Conservation (phyloP, 495 filamentous ascomycete genomes). For the Neurospora sp. region DNA sequence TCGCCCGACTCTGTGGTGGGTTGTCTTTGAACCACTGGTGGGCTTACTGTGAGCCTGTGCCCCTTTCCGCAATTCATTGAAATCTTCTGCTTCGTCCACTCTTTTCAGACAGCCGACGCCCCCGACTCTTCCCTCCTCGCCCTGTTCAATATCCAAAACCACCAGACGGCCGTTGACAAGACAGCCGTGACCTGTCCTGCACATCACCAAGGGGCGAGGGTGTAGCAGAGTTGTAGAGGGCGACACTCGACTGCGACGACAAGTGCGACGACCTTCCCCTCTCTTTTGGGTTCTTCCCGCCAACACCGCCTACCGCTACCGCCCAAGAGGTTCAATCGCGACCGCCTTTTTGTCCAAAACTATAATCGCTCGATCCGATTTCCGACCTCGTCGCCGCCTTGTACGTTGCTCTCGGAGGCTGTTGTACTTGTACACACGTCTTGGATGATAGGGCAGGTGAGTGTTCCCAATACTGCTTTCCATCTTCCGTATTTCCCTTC, state of each 20-base stretch:
- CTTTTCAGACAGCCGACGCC: background rate
- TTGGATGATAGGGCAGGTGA: background rate
- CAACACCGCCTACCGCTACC: background rate
- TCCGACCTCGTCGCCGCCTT: background rate
- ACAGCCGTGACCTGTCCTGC: background rate
- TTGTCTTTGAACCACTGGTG: background rate
- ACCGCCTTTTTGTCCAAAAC: background rate
- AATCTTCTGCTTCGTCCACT: background rate
- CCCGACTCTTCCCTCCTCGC: background rate
- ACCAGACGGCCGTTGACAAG: background rate
- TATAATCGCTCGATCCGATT: background rate
- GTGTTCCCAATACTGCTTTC: background rate
- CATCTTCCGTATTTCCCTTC: background rate
- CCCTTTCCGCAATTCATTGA: background rate
- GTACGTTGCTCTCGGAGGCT: background rate
- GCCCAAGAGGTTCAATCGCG: background rate
- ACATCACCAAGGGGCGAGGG: background rate
- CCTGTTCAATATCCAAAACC: background rate
- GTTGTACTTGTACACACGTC: background rate
- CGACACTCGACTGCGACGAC: background rate
- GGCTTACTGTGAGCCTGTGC: background rate
- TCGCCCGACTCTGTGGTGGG: background rate
- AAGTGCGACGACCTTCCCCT: background rate
- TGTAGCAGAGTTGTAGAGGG: background rate
- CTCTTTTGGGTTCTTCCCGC: background rate